A percentile compares a stretch with the other conserved stretches of the same genome.
phyloP scores from a whole-genome alignment of 2,329 filamentous ascomycete genomes.

The Simplicillium aogashimaense region DNA sequence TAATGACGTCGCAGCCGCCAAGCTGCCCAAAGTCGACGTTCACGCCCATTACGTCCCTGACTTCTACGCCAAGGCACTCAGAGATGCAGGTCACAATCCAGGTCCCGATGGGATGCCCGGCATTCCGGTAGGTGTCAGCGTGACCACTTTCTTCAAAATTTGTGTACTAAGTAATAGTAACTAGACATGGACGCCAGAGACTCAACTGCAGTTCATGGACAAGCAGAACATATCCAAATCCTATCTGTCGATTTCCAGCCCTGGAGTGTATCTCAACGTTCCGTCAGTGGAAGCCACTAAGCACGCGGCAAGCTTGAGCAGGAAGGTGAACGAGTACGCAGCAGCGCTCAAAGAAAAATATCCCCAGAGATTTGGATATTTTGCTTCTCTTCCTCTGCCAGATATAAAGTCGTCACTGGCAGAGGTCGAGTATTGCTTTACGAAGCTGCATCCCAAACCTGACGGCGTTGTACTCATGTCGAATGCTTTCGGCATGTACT shows the following conservation, averaged over 20 bases:
- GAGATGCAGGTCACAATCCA: slow-evolving; percentile 11
- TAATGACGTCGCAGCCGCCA: too few species aligned
- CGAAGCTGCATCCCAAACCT: slow-evolving; percentile 25
- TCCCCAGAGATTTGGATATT: slow-evolving; percentile 30
- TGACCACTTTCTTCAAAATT: too few species aligned
- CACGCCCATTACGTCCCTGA: slow-evolving; percentile 9
- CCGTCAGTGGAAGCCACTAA: too few species aligned
- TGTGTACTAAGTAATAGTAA: too few species aligned
- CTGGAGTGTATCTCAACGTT: slow-evolving; percentile 10
- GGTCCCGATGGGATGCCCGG: slow-evolving; percentile 15
- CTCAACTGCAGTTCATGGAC: slow-evolving; percentile 13
- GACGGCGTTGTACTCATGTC: slow-evolving; percentile 42
- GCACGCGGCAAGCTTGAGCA: too few species aligned
- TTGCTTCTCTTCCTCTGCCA: slow-evolving; percentile 41
- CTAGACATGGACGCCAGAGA: slow-evolving; percentile 7
- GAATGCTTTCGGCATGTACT: slow-evolving; percentile 41
- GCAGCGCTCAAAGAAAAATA: too few species aligned
- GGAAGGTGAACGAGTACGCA: too few species aligned
- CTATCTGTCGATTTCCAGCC: slow-evolving; percentile 14
- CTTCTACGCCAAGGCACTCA: slow-evolving; percentile 13
- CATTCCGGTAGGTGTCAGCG: slow-evolving; percentile 11
- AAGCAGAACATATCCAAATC: slow-evolving; percentile 10
- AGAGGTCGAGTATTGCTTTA: slow-evolving; percentile 34
- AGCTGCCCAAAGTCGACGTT: too few species aligned
- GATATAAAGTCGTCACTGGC: slow-evolving; percentile 32